Evolutionary conservation across 306 rosid species (phyloP), one percentile per base, ranked within the genome.

Genomic region (Hippophae rhamnoides): DNA sequence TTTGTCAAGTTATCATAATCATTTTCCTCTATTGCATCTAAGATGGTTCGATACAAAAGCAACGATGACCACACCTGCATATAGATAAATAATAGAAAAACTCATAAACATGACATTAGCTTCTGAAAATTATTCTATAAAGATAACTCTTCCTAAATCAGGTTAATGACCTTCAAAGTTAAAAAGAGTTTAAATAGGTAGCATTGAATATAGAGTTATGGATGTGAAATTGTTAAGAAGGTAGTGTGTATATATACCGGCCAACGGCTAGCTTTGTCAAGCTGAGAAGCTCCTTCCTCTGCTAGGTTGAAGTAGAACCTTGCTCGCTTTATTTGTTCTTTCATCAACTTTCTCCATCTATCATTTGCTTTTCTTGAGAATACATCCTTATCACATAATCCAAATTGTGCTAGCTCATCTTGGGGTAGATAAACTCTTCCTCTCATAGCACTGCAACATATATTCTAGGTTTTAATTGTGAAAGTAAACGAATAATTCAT

Each of bases 371-470:
- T 79, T 67, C 83, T 64, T 31, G 90, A 77, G 71, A 87, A 74
- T 40, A 90, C 65, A 60, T 87, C 94, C 4, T 68, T 52, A 27
- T 87, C 85, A 10, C 81, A 61, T 59, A 87, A 70, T 1, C 89
- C 97, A 53, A 84, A 90, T 23, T 84, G 87, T 6, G 76, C 85
- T 14, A 90, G 90, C 85, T 90, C 97, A 47, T 90, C 95, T 79
- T 90, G 89, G 41, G 97, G 97, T 68, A 87, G 89, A 72, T 90
- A 87, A 14, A 87, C 83, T 75, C 94, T 81, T 31, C 95, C 97
- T 81, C 97, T 84, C 31, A 69, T 72, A 47, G 94, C 89, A 79
- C 97, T 87, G 63, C 54, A 59, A 46, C 5, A 38, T 31, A 31
- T 31, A 31, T 31, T 31, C 38, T 31, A 31, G 38, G 38, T 31